phyloP scores from a whole-genome alignment of 2,329 filamentous ascomycete genomes.

The Lomentospora prolificans region DNA sequence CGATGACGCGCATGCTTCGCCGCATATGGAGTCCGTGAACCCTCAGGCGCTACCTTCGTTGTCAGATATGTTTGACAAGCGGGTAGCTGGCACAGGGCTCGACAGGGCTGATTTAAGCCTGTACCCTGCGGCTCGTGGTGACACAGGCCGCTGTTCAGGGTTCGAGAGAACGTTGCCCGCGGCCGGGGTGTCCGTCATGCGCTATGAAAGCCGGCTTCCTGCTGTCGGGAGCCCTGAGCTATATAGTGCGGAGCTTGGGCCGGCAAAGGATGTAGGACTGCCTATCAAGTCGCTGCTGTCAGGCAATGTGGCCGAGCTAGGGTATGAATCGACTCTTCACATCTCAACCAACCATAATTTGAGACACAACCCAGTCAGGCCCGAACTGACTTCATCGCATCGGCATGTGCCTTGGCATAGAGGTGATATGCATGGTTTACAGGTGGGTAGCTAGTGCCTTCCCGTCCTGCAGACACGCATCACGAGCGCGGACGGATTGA shows the following conservation, averaged over 20 bases:
- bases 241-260: neutral
- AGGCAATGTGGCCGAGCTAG: neutral
- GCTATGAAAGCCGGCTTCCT: neutral
- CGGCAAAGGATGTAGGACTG: neutral
- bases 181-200: neutral
- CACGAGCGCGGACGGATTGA: too few species aligned
- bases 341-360: neutral
- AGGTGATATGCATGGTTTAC: neutral
- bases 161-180: neutral
- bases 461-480: too few species aligned
- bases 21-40: neutral
- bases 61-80: slow-evolving; percentile 36
- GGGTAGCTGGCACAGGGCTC: slow-evolving; percentile 6
- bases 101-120: neutral
- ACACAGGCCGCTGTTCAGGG: neutral
- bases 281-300: slow-evolving; percentile 1
- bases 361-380: neutral
- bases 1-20: neutral
- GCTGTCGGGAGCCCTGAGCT: neutral
- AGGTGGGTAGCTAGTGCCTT: neutral
- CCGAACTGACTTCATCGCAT: neutral
- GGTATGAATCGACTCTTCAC: neutral
- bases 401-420: neutral
- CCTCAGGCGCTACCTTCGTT: slow-evolving; percentile 32
- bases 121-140: neutral